Conservation (phyloP, 1,284 basidiomycete genomes). For the Ceratobasidium sp. region DNA sequence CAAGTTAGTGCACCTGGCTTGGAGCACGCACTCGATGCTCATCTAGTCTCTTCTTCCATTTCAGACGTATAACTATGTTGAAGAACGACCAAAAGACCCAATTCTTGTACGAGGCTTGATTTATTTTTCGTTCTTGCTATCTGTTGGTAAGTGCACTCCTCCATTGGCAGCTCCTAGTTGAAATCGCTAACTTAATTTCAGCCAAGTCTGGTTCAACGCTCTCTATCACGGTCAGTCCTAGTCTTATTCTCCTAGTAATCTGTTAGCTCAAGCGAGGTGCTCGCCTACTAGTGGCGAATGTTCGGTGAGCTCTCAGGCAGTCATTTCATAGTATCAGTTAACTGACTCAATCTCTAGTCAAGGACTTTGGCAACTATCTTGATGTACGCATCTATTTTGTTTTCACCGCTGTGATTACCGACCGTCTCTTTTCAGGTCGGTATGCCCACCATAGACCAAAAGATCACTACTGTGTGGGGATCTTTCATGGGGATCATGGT, state of each 20-base stretch:
- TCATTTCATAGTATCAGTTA: background rate
- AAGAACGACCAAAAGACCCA: conserved; percentile 16
- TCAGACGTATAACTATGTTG: conserved; percentile 23
- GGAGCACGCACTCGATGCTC: background rate
- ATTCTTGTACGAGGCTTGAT: background rate
- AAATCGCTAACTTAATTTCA: background rate
- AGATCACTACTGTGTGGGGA: conserved; percentile 5
- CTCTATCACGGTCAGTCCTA: background rate
- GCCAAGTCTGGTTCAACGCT: conserved; percentile 15
- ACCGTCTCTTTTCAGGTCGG: background rate
- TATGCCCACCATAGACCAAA: conserved; percentile 9
- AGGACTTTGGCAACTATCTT: conserved; percentile 24
- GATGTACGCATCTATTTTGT: background rate
- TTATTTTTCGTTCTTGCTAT: conserved; percentile 14
- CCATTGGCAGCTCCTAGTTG: too few species aligned
- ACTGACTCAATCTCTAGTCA: conserved; percentile 13
- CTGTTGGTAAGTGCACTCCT: conserved; percentile 7
- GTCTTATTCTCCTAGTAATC: too few species aligned
- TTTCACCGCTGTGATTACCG: background rate
- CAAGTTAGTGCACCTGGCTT: background rate
- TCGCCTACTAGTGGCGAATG: conserved; percentile 11
- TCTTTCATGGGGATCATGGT: conserved; percentile 32
- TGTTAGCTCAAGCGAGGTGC: too few species aligned
- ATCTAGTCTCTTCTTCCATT: too few species aligned
- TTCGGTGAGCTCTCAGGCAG: conserved; percentile 2